These are phyloP conservation scores for Pulveroboletus sp. DNA, from an alignment of 768 basidiomycete genomes.

Conservation along the genomic window DNA sequence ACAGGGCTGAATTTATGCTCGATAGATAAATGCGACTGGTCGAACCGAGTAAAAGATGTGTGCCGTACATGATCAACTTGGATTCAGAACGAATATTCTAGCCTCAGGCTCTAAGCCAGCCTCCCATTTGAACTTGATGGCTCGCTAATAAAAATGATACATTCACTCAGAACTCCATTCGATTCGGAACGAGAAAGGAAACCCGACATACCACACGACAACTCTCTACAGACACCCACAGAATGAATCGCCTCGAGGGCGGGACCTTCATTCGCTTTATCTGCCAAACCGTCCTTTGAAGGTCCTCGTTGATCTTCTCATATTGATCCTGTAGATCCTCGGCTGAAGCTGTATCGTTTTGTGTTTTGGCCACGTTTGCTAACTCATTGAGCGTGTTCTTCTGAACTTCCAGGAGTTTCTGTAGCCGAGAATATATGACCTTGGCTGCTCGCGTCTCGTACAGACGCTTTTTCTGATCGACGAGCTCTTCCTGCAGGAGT, in stretches of 20 bases:
- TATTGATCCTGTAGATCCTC: constrained; percentile 10
- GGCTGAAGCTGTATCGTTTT: constrained; percentile 11
- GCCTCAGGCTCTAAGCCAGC: too few species aligned
- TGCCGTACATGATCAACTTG: too few species aligned
- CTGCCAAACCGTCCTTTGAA: constrained; percentile 19
- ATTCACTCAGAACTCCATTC: too few species aligned
- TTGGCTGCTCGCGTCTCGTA: constrained; percentile 24
- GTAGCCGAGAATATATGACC: constrained; percentile 13
- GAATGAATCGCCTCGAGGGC: constrained; percentile 2
- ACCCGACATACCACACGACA: too few species aligned
- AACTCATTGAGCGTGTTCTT: constrained; percentile 12
- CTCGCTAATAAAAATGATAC: too few species aligned
- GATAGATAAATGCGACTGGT: too few species aligned
- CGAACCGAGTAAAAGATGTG: too few species aligned
- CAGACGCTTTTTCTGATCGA: constrained; percentile 8
- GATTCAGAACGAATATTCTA: too few species aligned
- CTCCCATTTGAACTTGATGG: too few species aligned
- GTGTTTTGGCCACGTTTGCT: constrained; percentile 14
- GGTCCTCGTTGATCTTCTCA: background rate
- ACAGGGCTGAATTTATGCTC: too few species aligned
- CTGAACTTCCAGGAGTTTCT: constrained; percentile 16
- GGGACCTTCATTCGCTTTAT: constrained; percentile 20
- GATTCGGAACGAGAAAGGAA: too few species aligned
- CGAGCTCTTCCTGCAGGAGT: constrained; percentile 21
- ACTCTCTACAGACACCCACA: too few species aligned